phyloP scores from a whole-genome alignment of 768 basidiomycete genomes.

The Suillus discolor region DNA sequence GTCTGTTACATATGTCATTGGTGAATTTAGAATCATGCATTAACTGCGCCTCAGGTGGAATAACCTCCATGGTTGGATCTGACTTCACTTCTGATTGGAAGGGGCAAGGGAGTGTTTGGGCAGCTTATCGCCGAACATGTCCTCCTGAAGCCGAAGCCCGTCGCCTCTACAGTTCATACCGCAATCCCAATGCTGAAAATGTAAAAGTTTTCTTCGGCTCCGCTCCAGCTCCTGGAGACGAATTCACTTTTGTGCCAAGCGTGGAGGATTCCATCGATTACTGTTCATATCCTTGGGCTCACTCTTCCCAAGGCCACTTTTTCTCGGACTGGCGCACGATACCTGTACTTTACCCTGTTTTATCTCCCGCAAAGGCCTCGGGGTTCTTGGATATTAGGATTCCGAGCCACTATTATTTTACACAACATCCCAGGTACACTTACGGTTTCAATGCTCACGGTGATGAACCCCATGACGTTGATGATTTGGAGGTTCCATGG shows the following conservation, averaged over 20 bases:
- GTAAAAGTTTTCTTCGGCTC: slow-evolving; percentile 30
- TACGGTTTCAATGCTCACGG: slow-evolving; percentile 89
- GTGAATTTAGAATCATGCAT: neutral
- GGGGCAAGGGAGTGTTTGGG: slow-evolving; percentile 87
- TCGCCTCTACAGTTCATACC: slow-evolving; percentile 77
- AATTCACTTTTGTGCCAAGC: slow-evolving; percentile 63
- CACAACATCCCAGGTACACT: slow-evolving; percentile 77
- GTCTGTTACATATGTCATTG: slow-evolving; percentile 21
- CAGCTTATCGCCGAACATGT: slow-evolving; percentile 92
- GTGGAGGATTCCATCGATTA: slow-evolving; percentile 76
- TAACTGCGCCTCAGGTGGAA: slow-evolving; percentile 40
- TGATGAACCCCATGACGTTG: slow-evolving; percentile 70
- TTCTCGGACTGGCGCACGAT: slow-evolving; percentile 97
- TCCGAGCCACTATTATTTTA: slow-evolving; percentile 96
- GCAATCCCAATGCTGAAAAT: slow-evolving; percentile 43
- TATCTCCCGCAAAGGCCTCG: slow-evolving; percentile 85
- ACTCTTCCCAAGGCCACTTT: slow-evolving; percentile 90
- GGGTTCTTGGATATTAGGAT: slow-evolving; percentile 92
- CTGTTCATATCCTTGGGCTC: slow-evolving; percentile 81
- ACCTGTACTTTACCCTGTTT: slow-evolving; percentile 86
- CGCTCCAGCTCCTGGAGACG: slow-evolving; percentile 40
- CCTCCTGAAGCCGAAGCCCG: slow-evolving; percentile 77
- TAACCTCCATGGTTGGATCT: slow-evolving; percentile 57
- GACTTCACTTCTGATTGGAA: slow-evolving; percentile 84
- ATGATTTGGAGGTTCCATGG: slow-evolving; percentile 89